A percentile compares a stretch with the other conserved stretches of the same genome.
phyloP scores from a whole-genome alignment of 345 rosid species.

The Populus pruinosa region DNA sequence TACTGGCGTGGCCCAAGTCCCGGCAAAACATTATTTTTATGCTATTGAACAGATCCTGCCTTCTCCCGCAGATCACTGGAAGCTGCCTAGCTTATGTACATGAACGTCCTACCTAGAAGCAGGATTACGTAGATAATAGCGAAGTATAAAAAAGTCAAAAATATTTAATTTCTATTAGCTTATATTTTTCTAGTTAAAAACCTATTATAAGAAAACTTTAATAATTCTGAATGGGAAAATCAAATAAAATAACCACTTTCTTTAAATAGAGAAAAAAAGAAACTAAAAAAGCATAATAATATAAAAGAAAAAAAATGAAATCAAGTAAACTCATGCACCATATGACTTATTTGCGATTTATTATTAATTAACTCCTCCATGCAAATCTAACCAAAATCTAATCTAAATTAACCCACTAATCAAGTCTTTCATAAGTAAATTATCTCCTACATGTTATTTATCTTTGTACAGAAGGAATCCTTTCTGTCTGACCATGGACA shows the following conservation, averaged over 20 bases:
- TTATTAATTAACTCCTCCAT: not conserved
- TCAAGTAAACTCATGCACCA: not conserved
- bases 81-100: slow-evolving; percentile 39
- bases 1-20: slow-evolving; percentile 16
- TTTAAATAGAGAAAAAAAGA: no score
- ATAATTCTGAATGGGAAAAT: no score
- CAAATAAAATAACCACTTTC: no score
- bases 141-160: not conserved
- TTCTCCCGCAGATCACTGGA: slow-evolving; percentile 31
- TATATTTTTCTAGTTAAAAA: no score
- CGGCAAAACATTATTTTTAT: slow-evolving; percentile 10
- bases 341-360: not conserved
- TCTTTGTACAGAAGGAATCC: not conserved
- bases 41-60: slow-evolving; percentile 19
- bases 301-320: no score
- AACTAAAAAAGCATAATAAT: no score
- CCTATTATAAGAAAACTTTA: no score
- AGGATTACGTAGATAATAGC: not conserved
- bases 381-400: not conserved
- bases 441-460: not conserved
- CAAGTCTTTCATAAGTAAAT: not conserved
- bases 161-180: no score
- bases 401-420: not conserved
- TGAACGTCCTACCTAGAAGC: not conserved
- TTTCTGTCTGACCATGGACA: not conserved